Conservation (phyloP, 345 rosid species). For the Salix purpurea region DNA sequence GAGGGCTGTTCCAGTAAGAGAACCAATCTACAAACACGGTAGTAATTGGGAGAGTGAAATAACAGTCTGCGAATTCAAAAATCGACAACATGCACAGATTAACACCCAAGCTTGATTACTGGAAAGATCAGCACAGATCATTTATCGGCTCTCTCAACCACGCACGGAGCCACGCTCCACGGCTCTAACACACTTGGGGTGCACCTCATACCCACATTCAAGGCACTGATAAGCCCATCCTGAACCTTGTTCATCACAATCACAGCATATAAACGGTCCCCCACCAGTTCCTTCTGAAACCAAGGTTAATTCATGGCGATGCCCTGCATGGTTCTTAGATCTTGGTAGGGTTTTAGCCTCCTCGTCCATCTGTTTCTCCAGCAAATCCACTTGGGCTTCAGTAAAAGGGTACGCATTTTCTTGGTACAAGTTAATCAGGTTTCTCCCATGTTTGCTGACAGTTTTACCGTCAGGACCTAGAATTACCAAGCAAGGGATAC, state of each 20-base stretch:
- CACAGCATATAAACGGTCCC: slow-evolving; percentile 60
- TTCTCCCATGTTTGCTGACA: slow-evolving; percentile 45
- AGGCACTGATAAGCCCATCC: slow-evolving; percentile 69
- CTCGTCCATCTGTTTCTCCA: slow-evolving; percentile 48
- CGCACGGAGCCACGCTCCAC: not conserved
- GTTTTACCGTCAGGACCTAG: slow-evolving; percentile 64
- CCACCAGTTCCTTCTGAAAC: slow-evolving; percentile 56
- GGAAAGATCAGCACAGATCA: not conserved
- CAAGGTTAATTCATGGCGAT: slow-evolving; percentile 49
- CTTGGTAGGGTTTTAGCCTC: slow-evolving; percentile 43
- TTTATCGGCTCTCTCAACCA: not conserved
- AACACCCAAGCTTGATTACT: not conserved
- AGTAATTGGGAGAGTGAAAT: not conserved
- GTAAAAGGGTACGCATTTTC: slow-evolving; percentile 60
- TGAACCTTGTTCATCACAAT: slow-evolving; percentile 57
- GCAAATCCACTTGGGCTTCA: slow-evolving; percentile 28
- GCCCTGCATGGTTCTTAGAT: slow-evolving; percentile 40
- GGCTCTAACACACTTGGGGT: slow-evolving; percentile 47
- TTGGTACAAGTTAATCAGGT: slow-evolving; percentile 43
- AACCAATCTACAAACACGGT: not conserved
- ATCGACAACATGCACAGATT: not conserved
- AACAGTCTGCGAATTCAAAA: not conserved
- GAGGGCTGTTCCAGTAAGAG: not conserved
- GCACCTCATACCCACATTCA: slow-evolving; percentile 69
- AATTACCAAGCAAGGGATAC: slow-evolving; percentile 50